phyloP scores from a whole-genome alignment of 352 stramenopile genomes.

The Pythium dissimile region DNA sequence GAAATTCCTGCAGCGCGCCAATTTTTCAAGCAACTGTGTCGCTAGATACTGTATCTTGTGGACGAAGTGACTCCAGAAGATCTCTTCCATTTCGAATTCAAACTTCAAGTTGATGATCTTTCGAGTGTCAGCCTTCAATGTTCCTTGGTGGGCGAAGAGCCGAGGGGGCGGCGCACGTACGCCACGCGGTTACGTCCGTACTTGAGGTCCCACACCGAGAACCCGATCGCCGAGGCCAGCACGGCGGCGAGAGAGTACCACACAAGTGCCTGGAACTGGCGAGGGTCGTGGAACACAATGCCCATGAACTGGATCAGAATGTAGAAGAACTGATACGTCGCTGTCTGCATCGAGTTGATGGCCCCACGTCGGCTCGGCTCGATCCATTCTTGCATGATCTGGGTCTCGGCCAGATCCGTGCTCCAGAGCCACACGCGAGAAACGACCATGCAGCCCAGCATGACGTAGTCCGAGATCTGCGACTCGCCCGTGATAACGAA shows the following conservation, averaged over 20 bases:
- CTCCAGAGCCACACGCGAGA: constrained; percentile 25
- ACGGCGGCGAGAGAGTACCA: constrained; percentile 21
- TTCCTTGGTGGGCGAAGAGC: neutral
- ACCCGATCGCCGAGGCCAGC: constrained; percentile 13
- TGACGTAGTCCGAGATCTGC: constrained; percentile 20
- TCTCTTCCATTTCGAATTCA: neutral
- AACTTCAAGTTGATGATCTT: too few species aligned
- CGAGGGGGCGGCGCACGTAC: constrained; percentile 2
- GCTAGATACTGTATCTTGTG: neutral
- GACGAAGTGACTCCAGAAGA: neutral
- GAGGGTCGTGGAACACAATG: constrained; percentile 26
- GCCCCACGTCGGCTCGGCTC: constrained; percentile 15
- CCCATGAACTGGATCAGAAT: constrained; percentile 26
- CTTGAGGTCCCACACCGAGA: constrained; percentile 23
- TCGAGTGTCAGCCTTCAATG: neutral
- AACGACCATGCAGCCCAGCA: constrained; percentile 18
- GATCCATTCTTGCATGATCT: constrained; percentile 29
- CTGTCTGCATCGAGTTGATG: constrained; percentile 28
- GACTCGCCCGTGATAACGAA: constrained; percentile 21
- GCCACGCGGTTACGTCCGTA: constrained; percentile 12
- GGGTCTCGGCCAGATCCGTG: constrained; percentile 22
- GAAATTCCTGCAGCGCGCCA: too few species aligned
- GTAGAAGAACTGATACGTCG: constrained; percentile 22
- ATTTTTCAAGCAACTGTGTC: too few species aligned
- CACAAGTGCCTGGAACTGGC: constrained; percentile 20